Conservation (phyloP, 2,329 filamentous ascomycete species). For the Chrysosporium keratinophilum region DNA sequence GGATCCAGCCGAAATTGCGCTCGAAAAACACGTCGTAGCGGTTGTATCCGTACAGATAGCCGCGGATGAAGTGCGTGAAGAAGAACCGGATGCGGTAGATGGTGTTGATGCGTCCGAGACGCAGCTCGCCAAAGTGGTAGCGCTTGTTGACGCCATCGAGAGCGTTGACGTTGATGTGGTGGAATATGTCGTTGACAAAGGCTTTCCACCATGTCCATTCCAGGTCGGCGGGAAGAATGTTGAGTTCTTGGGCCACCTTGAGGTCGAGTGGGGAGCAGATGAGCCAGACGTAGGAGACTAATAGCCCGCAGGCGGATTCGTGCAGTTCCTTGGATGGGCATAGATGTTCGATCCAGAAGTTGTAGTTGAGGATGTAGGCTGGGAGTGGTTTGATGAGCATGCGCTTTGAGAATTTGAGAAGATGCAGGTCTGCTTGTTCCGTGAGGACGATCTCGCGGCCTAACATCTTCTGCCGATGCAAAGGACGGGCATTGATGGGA, state of each 20-base stretch:
- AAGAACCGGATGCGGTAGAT: slow-evolving; percentile 29
- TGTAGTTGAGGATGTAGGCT: slow-evolving; percentile 18
- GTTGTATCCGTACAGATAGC: slow-evolving; percentile 24
- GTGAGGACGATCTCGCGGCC: slow-evolving; percentile 20
- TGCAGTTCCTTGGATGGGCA: slow-evolving; percentile 20
- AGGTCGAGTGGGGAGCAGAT: slow-evolving; percentile 34
- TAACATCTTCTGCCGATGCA: slow-evolving; percentile 21
- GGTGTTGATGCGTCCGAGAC: slow-evolving; percentile 37
- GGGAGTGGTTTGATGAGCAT: slow-evolving; percentile 26
- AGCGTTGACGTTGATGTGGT: slow-evolving; percentile 23
- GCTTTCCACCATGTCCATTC: slow-evolving; percentile 34
- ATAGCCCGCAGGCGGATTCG: slow-evolving; percentile 28
- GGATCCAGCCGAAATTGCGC: slow-evolving; percentile 36
- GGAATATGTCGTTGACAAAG: slow-evolving; percentile 26
- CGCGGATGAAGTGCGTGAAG: slow-evolving; percentile 22
- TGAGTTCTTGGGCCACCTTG: slow-evolving; percentile 24
- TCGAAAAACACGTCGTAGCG: slow-evolving; percentile 36
- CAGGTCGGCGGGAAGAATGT: slow-evolving; percentile 27
- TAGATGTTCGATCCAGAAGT: slow-evolving; percentile 20
- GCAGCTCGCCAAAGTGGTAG: slow-evolving; percentile 38
- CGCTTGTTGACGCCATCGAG: slow-evolving; percentile 28
- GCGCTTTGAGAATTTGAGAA: slow-evolving; percentile 18
- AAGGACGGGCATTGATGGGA: slow-evolving; percentile 19
- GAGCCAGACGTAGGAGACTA: slow-evolving; percentile 36
- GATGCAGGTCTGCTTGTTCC: slow-evolving; percentile 22